Evolutionary conservation across 108 stramenopile species (phyloP).

Genomic region (Nitzschia putrida): DNA sequence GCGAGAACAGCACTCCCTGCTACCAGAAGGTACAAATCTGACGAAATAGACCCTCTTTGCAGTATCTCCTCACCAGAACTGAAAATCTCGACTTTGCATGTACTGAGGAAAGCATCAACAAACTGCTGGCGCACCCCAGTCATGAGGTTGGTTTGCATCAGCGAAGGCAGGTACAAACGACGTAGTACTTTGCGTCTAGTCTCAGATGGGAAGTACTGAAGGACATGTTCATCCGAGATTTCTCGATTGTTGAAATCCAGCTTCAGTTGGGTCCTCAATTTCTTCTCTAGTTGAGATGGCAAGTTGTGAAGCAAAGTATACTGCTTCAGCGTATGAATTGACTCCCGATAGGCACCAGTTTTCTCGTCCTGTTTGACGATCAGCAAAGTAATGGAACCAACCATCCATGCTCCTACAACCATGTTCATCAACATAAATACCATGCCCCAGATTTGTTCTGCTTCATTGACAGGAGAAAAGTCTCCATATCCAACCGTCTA

Average conservation of each 20-base stretch:
- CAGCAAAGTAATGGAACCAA: slow-evolving; percentile 64
- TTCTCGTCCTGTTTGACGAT: slow-evolving; percentile 60
- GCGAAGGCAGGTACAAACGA: slow-evolving; percentile 40
- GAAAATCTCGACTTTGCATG: slow-evolving; percentile 55
- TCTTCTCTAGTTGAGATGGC: slow-evolving; percentile 15
- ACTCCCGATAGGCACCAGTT: slow-evolving; percentile 47
- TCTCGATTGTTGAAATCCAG: slow-evolving; percentile 52
- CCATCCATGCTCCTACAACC: slow-evolving; percentile 44
- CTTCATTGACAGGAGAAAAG: slow-evolving; percentile 48
- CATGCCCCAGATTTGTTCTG: slow-evolving; percentile 45
- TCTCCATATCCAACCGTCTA: slow-evolving; percentile 59
- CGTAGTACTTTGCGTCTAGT: slow-evolving; percentile 49
- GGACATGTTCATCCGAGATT: slow-evolving; percentile 55
- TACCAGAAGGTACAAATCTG: slow-evolving; percentile 58
- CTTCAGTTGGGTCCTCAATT: slow-evolving; percentile 46
- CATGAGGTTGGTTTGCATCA: slow-evolving; percentile 49
- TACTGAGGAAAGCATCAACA: slow-evolving; percentile 48
- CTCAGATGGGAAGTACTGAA: slow-evolving; percentile 47
- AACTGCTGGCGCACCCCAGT: slow-evolving; percentile 46
- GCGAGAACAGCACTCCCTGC: slow-evolving; percentile 42
- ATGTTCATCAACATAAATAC: slow-evolving; percentile 59
- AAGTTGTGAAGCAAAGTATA: slow-evolving; percentile 38
- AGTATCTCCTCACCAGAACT: slow-evolving; percentile 55
- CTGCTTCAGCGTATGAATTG: slow-evolving; percentile 29
- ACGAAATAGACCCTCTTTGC: slow-evolving; percentile 33